Evolutionary conservation across 257 asterid species (phyloP), one percentile per base, ranked within the genome.

Genomic region (Fraxinus excelsior): DNA sequence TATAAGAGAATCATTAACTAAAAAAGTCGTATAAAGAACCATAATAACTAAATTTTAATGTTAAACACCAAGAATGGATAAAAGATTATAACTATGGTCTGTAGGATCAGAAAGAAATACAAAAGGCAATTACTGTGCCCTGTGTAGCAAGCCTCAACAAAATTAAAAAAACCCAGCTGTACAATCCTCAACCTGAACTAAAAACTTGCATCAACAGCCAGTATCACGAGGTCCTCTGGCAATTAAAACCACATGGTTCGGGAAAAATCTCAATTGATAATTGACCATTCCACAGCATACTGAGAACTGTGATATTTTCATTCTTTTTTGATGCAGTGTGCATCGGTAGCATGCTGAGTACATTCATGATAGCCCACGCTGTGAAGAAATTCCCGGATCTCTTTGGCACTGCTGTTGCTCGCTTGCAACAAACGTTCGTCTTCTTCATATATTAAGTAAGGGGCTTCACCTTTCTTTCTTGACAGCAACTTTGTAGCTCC

Each of bases 381-480:
- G 35, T 44, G 86, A 35, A 96, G 97, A 74, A 93, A 96, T 40
- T 87, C 90, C 35, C 96, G 73, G 46, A 94, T 96, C 90, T 91
- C 97, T 69, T 79, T 79, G 37, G 98, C 80, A 56, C 93, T 96
- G 86, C 87, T 96, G 80, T 96, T 94, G 94, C 99, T 96, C 0
- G 99, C 99, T 82, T 88, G 91, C 71, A 96, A 84, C 69, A 96
- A 80, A 40, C 96, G 96, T 82, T 92, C 98, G 38, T 96, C 99
- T 88, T 96, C 98, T 84, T 96, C 99, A 0, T 96, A 96, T 71
- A 96, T 96, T 23, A 96, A 83, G 90, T 96, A 94, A 2, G 98
- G 98, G 7, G 99, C 97, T 83, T 93, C 96, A 5, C 91, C 87
- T 85, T 88, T 90, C 81, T 90, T 88, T 78, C 98, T 90, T 0